These are phyloP conservation scores for Talaromyces sp. DNA, from an alignment of 2,329 filamentous ascomycete genomes.

Conservation along the genomic window DNA sequence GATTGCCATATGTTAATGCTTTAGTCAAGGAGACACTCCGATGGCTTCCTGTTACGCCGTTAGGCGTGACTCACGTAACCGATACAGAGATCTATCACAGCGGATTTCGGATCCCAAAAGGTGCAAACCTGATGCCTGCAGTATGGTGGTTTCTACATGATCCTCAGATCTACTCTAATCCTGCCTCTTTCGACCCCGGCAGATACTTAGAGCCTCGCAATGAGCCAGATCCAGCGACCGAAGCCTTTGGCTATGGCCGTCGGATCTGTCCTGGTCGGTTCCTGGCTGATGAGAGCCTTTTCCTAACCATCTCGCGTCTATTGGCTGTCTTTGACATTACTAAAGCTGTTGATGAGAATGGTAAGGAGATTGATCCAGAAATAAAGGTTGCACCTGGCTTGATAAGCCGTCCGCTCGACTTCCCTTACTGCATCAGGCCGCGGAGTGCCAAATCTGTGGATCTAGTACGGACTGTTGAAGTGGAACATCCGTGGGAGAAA, in stretches of 20 bases:
- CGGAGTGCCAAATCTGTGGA: conserved; percentile 33
- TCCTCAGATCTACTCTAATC: conserved; percentile 34
- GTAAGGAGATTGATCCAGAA: conserved; percentile 34
- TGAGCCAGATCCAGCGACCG: conserved; percentile 38
- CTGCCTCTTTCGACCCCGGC: conserved; percentile 39
- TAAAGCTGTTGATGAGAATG: conserved; percentile 38
- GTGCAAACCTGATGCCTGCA: conserved; percentile 30
- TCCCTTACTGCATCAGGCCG: conserved; percentile 33
- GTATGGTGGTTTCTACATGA: conserved; percentile 34
- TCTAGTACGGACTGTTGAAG: conserved; percentile 37
- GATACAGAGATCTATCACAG: conserved; percentile 24
- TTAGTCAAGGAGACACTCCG: conserved; percentile 37
- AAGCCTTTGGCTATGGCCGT: conserved; percentile 41
- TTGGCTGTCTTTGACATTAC: conserved; percentile 50
- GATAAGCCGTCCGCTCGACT: conserved; percentile 39
- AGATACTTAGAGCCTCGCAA: conserved; percentile 34
- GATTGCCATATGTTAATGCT: conserved; percentile 15
- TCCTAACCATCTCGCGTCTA: conserved; percentile 43
- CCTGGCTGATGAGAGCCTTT: conserved; percentile 43
- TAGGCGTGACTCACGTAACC: conserved; percentile 25
- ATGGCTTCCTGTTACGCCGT: conserved; percentile 27
- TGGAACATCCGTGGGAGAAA: conserved; percentile 39
- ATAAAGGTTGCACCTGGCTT: conserved; percentile 36
- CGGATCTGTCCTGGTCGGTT: conserved; percentile 43
- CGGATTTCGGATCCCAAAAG: conserved; percentile 30